phyloP scores from a whole-genome alignment of 2,329 filamentous ascomycete genomes.

The Chaetothyriales sp. region DNA sequence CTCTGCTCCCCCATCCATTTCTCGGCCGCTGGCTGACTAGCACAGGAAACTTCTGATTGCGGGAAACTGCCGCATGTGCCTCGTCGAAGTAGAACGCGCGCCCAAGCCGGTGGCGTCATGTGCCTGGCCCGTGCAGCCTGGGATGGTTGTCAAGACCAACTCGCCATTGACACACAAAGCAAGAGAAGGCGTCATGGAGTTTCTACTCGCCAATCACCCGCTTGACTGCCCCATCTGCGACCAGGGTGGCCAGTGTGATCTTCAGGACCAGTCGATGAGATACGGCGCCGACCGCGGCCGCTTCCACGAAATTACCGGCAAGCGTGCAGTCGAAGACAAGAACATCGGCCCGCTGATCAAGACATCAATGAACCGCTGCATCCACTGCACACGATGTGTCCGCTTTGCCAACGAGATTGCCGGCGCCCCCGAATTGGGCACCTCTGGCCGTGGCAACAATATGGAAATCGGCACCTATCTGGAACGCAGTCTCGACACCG shows the following conservation, averaged over 20 bases:
- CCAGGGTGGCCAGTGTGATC: constrained; percentile 90
- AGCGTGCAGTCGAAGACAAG: constrained; percentile 97
- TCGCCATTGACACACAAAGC: constrained; percentile 94
- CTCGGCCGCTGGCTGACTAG: background rate
- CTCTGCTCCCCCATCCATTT: constrained; percentile 11
- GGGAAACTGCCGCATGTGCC: constrained; percentile 98
- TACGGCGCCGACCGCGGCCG: constrained; percentile 91
- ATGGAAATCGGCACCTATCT: constrained; percentile 97
- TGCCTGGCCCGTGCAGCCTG: constrained; percentile 95
- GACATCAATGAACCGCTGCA: constrained; percentile 99
- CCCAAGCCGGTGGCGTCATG: constrained; percentile 97
- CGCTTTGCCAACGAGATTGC: constrained; percentile 97
- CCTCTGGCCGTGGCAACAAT: constrained; percentile 87
- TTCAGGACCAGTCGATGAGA: constrained; percentile 98
- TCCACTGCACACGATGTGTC: constrained; percentile 95
- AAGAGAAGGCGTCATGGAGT: constrained; percentile 97
- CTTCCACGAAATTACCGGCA: constrained; percentile 90
- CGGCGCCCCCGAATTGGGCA: constrained; percentile 87
- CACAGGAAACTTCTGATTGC: constrained; percentile 90
- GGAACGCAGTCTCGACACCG: constrained; percentile 82
- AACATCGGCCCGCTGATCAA: constrained; percentile 97
- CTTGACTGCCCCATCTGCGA: constrained; percentile 96
- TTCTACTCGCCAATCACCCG: constrained; percentile 88
- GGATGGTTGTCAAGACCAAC: constrained; percentile 98
- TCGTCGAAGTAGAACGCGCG: constrained; percentile 91